Percentiles rank a stretch among this genome's conserved stretches.
Evolutionary conservation across 2,329 filamentous ascomycete species (phyloP).

Genomic region (Talaromyces sp.): DNA sequence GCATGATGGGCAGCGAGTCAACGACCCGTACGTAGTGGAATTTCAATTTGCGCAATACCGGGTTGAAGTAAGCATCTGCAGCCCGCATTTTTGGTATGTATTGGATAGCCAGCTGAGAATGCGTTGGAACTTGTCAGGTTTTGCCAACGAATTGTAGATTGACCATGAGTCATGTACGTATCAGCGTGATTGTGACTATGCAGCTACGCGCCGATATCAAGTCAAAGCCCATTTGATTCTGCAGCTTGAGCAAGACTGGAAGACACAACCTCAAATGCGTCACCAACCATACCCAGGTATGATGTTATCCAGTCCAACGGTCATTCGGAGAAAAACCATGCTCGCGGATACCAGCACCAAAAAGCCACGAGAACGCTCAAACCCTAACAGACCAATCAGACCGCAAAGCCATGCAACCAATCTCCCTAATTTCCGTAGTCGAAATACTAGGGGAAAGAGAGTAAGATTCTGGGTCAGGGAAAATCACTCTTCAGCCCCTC

Average conservation of each 20-base stretch:
- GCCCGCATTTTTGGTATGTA: neutral
- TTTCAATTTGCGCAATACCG: too few species aligned
- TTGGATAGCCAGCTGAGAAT: neutral
- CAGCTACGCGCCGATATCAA: neutral
- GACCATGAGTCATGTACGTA: neutral
- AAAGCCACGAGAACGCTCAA: slow-evolving; percentile 3
- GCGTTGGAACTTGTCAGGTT: neutral
- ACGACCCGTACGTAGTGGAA: neutral
- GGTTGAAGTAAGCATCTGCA: neutral
- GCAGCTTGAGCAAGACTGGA: neutral
- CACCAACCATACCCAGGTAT: neutral
- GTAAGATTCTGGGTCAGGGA: neutral
- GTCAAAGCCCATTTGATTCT: neutral
- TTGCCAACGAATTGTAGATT: neutral
- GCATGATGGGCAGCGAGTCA: neutral
- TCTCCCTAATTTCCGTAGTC: too few species aligned
- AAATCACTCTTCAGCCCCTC: slow-evolving; percentile 2
- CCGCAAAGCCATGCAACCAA: neutral
- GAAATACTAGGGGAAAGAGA: neutral
- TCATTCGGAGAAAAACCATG: neutral
- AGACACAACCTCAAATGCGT: too few species aligned
- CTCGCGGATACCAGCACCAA: neutral
- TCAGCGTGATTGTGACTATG: neutral
- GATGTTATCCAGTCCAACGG: neutral
- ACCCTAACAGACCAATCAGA: slow-evolving; percentile 10